phyloP scores from a whole-genome alignment of 2,329 filamentous ascomycete genomes.

The Colletotrichum viniferum region DNA sequence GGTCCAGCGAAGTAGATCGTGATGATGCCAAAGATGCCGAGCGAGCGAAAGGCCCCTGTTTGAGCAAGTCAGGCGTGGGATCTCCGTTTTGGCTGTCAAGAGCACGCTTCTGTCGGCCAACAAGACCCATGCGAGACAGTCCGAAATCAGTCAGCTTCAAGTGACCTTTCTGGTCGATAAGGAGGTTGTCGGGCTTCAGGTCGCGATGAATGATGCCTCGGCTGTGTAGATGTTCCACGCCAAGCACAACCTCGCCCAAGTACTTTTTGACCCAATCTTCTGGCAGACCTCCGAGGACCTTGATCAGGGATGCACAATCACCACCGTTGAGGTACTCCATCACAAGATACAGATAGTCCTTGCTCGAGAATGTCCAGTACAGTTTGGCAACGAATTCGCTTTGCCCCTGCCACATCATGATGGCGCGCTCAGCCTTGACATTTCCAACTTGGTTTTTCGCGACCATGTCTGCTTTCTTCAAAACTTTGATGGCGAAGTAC shows the following conservation, averaged over 20 bases:
- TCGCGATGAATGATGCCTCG: constrained; percentile 96
- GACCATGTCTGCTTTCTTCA: constrained; percentile 99
- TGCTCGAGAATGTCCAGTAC: constrained; percentile 99
- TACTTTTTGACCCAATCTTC: constrained; percentile 99
- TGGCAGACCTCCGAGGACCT: constrained; percentile 86
- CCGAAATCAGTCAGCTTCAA: constrained; percentile 98
- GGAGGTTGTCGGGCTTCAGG: constrained; percentile 93
- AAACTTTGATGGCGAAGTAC: constrained; percentile 97
- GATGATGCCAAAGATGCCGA: constrained; percentile 88
- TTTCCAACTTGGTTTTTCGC: constrained; percentile 99
- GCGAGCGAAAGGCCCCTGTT: constrained; percentile 87
- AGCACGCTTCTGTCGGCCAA: constrained; percentile 94
- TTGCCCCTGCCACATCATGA: constrained; percentile 99
- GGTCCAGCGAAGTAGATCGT: constrained; percentile 90
- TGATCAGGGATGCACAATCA: constrained; percentile 95
- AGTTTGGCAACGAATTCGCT: constrained; percentile 99
- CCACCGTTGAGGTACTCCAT: constrained; percentile 99
- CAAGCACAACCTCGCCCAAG: constrained; percentile 93
- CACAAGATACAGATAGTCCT: constrained; percentile 96
- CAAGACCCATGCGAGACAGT: constrained; percentile 93
- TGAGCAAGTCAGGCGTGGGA: constrained; percentile 88
- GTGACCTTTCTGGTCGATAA: constrained; percentile 97
- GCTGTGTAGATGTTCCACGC: constrained; percentile 93
- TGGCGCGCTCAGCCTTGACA: constrained; percentile 96
- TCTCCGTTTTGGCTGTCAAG: constrained; percentile 79